These are phyloP conservation scores for Solanum boliviense DNA, from an alignment of 257 asterid species.

Conservation along the genomic window DNA sequence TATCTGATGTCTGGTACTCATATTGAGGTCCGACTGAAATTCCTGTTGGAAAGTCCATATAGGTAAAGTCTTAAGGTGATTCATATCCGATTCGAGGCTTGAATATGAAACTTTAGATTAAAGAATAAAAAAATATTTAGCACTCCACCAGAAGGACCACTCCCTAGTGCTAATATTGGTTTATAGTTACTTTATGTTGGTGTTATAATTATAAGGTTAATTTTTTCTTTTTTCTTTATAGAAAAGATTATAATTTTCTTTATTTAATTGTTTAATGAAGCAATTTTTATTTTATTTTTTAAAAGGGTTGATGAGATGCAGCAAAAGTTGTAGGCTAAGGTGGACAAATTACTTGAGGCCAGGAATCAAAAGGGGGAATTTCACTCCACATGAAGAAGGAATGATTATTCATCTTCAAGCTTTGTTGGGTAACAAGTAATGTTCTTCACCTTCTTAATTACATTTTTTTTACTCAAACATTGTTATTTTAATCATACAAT, in stretches of 20 bases:
- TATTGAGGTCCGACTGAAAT: background rate
- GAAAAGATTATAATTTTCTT: background rate
- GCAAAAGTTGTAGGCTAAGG: slow-evolving; percentile 94
- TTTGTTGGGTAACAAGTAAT: slow-evolving; percentile 87
- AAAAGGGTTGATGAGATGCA: slow-evolving; percentile 86
- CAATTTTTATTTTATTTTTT: background rate
- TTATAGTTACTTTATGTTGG: background rate
- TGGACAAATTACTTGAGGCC: slow-evolving; percentile 96
- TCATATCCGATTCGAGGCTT: background rate
- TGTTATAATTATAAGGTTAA: background rate
- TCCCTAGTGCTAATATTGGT: background rate
- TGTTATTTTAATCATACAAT: background rate
- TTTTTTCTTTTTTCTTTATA: background rate
- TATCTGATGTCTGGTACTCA: background rate
- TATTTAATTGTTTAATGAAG: background rate
- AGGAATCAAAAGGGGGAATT: slow-evolving; percentile 94
- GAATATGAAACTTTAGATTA: background rate
- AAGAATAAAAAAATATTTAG: background rate
- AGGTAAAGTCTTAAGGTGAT: background rate
- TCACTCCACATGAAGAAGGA: slow-evolving; percentile 96
- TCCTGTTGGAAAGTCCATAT: background rate
- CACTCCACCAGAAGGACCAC: background rate
- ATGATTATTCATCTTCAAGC: slow-evolving; percentile 97
- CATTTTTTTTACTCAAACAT: background rate
- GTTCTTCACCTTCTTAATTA: background rate